These are phyloP conservation scores for Sordaria brevicollis DNA, from an alignment of 495 filamentous ascomycete genomes.

Conservation along the genomic window DNA sequence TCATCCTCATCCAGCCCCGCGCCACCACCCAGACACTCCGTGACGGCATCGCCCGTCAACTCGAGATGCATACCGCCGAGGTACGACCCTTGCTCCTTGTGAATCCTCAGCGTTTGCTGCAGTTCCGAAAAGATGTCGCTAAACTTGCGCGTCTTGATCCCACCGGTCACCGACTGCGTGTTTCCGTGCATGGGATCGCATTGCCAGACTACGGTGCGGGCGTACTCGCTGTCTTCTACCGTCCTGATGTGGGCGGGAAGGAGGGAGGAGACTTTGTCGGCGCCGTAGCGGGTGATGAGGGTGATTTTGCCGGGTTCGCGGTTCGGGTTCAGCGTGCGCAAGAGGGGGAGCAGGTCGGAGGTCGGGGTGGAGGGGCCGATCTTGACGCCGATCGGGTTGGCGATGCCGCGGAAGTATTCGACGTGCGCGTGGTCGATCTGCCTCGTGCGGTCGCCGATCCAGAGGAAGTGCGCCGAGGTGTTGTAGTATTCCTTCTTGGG, in stretches of 20 bases:
- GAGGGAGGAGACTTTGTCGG: conserved; percentile 54
- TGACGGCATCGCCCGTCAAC: conserved; percentile 89
- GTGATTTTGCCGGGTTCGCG: conserved; percentile 85
- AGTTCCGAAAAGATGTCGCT: conserved; percentile 78
- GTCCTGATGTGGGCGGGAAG: conserved; percentile 77
- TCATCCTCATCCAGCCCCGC: conserved; percentile 81
- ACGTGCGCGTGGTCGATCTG: conserved; percentile 88
- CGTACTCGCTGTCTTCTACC: conserved; percentile 58
- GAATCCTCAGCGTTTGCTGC: conserved; percentile 66
- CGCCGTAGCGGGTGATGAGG: conserved; percentile 90
- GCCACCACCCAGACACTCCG: conserved; percentile 89
- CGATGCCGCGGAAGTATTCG: conserved; percentile 92
- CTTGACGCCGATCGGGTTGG: conserved; percentile 94
- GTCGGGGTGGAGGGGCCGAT: conserved; percentile 75
- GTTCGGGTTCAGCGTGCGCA: conserved; percentile 74
- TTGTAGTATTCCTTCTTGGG: conserved; percentile 55
- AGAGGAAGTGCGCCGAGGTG: conserved; percentile 94
- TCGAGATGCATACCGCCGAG: conserved; percentile 93
- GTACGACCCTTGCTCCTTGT: conserved; percentile 69
- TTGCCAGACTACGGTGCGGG: conserved; percentile 84
- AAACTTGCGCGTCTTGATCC: conserved; percentile 85
- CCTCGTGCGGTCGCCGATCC: conserved; percentile 94
- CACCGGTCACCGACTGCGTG: conserved; percentile 55
- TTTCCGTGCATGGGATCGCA: conserved; percentile 99
- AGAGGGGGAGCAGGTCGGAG: conserved; percentile 60